Percentiles rank a stretch among this genome's conserved stretches.
phyloP scores from a whole-genome alignment of 306 rosid genomes.

The Spatholobus suberectus region DNA sequence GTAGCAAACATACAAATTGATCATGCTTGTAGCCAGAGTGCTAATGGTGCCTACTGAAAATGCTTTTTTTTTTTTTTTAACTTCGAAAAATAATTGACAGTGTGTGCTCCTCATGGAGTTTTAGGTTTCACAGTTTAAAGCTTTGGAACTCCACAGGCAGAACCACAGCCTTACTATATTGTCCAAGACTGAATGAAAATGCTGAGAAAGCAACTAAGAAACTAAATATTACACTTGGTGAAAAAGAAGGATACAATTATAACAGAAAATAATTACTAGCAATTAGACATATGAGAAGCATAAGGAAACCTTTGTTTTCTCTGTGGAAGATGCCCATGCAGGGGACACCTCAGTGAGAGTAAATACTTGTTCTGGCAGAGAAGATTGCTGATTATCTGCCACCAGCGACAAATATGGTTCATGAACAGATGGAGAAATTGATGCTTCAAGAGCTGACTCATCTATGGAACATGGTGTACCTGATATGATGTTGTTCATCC shows the following conservation, averaged over 20 bases:
- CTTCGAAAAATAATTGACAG: neutral
- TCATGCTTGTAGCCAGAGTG: constrained; percentile 12
- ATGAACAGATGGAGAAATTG: constrained; percentile 54
- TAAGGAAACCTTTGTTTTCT: constrained; percentile 86
- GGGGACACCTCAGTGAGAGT: constrained; percentile 84
- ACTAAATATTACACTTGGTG: constrained; percentile 22
- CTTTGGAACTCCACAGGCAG: constrained; percentile 4
- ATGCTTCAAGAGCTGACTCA: constrained; percentile 55
- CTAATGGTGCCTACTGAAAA: constrained; percentile 19
- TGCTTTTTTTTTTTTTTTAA: neutral
- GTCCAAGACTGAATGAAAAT: constrained; percentile 17
- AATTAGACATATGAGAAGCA: constrained; percentile 25
- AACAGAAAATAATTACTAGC: constrained; percentile 28
- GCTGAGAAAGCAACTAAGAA: constrained; percentile 21
- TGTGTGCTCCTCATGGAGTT: neutral
- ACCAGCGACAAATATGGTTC: constrained; percentile 52
- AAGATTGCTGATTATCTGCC: constrained; percentile 56
- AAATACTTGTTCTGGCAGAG: constrained; percentile 70
- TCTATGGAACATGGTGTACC: constrained; percentile 55
- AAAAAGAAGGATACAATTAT: neutral
- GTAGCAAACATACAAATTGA: neutral
- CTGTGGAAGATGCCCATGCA: constrained; percentile 82
- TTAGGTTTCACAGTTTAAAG: constrained; percentile 1
- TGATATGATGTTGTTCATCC: constrained; percentile 60
- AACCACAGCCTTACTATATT: constrained; percentile 5